These are phyloP conservation scores for Panus rudis DNA, from an alignment of 768 basidiomycete genomes.

Conservation along the genomic window DNA sequence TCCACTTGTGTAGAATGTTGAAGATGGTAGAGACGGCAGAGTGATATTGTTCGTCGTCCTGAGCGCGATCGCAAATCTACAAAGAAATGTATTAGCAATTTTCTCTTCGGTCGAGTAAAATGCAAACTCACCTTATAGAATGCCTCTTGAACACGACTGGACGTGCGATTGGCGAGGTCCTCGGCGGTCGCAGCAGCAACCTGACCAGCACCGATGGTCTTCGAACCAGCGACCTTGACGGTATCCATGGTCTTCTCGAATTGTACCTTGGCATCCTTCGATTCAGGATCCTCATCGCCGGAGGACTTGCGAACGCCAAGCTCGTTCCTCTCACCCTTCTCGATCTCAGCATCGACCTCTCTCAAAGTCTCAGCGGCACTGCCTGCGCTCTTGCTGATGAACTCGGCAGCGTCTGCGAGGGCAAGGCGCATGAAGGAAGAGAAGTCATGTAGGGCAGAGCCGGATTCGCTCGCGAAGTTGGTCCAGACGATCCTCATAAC, in stretches of 20 bases:
- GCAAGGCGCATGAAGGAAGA: slow-evolving; percentile 58
- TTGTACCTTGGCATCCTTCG: slow-evolving; percentile 39
- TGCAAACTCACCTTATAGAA: slow-evolving; percentile 39
- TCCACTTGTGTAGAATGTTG: slow-evolving; percentile 47
- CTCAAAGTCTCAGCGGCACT: slow-evolving; percentile 46
- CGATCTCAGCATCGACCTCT: slow-evolving; percentile 49
- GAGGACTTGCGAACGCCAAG: slow-evolving; percentile 47
- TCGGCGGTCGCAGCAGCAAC: slow-evolving; percentile 33
- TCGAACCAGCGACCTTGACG: slow-evolving; percentile 48
- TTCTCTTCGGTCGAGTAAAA: background rate
- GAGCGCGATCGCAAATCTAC: slow-evolving; percentile 60
- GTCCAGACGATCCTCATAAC: slow-evolving; percentile 48
- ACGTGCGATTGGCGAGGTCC: slow-evolving; percentile 38
- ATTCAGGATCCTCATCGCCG: slow-evolving; percentile 35
- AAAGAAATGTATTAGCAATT: background rate
- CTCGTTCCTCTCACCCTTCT: slow-evolving; percentile 51
- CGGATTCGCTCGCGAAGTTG: slow-evolving; percentile 46
- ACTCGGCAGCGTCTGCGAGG: slow-evolving; percentile 59
- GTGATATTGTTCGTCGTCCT: slow-evolving; percentile 53
- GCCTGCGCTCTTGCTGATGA: slow-evolving; percentile 45
- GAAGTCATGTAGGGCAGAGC: slow-evolving; percentile 51
- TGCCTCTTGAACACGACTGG: slow-evolving; percentile 39
- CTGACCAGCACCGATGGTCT: slow-evolving; percentile 49
- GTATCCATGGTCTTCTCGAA: slow-evolving; percentile 68
- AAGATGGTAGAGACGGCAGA: slow-evolving; percentile 53